These are phyloP conservation scores for Alternaria incomplexa DNA, from an alignment of 2,329 filamentous ascomycete species.

Conservation along the genomic window DNA sequence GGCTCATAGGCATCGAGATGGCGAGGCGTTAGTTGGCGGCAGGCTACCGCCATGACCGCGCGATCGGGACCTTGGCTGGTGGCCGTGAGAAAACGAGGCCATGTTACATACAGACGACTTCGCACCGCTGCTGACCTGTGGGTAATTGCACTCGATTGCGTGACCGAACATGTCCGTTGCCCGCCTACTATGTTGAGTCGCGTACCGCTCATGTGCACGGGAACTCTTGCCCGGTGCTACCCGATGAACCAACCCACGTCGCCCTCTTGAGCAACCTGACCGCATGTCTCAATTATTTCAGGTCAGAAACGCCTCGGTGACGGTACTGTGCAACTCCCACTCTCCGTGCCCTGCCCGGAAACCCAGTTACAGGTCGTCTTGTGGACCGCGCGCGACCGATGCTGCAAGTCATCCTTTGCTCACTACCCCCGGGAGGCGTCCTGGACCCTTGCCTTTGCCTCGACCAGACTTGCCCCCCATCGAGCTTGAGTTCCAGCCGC, in stretches of 20 bases:
- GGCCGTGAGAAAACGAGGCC: conserved; percentile 43
- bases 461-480: conserved; percentile 39
- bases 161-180: conserved; percentile 46
- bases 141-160: conserved; percentile 24
- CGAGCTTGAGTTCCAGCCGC: conserved; percentile 35
- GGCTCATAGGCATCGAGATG: conserved; percentile 22
- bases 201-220: conserved; percentile 31
- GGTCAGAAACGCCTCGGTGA: conserved; percentile 37
- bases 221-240: conserved; percentile 42
- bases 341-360: conserved; percentile 36
- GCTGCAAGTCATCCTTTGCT: conserved; percentile 51
- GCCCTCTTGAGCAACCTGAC: conserved; percentile 28
- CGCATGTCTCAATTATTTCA: conserved; percentile 46
- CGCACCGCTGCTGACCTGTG: conserved; percentile 28
- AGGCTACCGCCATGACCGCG: conserved; percentile 31
- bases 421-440: conserved; percentile 43
- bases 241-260: conserved; percentile 29
- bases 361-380: conserved; percentile 42
- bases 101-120: conserved; percentile 41
- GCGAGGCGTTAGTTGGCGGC: conserved; percentile 29
- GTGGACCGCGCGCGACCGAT: conserved; percentile 34
- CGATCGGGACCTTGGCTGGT: conserved; percentile 38
- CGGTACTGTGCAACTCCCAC: conserved; percentile 41
- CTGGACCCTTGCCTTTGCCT: conserved; percentile 48
- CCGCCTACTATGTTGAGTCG: conserved; percentile 34